Conservation (phyloP, 345 rosid species). For the Hirschfeldia incana region DNA sequence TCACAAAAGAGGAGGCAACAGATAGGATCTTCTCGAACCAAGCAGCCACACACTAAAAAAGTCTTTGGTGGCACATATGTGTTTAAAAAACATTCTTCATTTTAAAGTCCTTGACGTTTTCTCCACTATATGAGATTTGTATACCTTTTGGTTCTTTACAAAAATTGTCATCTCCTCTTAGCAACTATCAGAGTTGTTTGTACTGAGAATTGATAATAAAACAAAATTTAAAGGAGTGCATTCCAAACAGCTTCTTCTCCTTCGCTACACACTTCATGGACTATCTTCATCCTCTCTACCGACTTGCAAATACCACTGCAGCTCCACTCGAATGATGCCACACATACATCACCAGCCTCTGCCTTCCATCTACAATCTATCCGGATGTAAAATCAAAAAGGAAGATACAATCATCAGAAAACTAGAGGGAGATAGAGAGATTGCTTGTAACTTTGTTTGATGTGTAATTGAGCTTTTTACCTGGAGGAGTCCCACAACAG, state of each 20-base stretch:
- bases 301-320: conserved; percentile 99
- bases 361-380: conserved; percentile 99
- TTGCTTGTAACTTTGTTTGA: conserved; percentile 7
- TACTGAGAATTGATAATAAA: neutral
- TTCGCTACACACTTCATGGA: conserved; percentile 85
- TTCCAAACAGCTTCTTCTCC: conserved; percentile 90
- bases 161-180: conserved; percentile 13
- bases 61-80: neutral
- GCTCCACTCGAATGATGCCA: conserved; percentile 97
- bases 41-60: neutral
- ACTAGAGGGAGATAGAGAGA: neutral
- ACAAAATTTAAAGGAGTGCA: conserved; percentile 42
- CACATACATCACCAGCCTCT: conserved; percentile 81
- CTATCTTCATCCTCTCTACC: conserved; percentile 79
- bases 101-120: neutral
- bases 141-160: conserved; percentile 29
- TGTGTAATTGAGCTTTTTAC: conserved; percentile 39
- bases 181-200: neutral
- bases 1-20: neutral
- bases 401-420: neutral
- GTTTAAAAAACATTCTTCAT: neutral
- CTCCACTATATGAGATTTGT: conserved; percentile 16
- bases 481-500: conserved; percentile 99
- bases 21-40: neutral
- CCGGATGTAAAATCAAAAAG: neutral